These are phyloP conservation scores for Epichloe sibirici DNA, from an alignment of 2,329 filamentous ascomycete species.

Conservation along the genomic window DNA sequence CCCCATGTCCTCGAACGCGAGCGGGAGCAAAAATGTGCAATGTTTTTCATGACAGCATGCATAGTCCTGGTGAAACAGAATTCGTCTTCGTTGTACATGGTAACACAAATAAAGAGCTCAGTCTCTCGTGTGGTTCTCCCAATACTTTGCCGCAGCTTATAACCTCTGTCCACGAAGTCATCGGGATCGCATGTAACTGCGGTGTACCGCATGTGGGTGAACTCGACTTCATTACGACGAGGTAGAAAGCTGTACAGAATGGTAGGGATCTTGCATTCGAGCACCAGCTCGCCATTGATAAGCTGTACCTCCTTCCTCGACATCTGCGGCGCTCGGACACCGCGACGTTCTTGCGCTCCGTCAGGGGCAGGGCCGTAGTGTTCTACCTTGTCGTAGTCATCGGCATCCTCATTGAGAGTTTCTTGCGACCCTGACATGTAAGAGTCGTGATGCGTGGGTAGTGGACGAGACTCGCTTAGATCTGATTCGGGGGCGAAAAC, in stretches of 20 bases:
- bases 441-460: slow-evolving; percentile 40
- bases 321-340: slow-evolving; percentile 78
- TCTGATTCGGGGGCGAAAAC: slow-evolving; percentile 56
- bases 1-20: slow-evolving; percentile 93
- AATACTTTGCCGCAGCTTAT: slow-evolving; percentile 86
- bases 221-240: slow-evolving; percentile 83
- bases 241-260: slow-evolving; percentile 96
- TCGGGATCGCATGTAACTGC: slow-evolving; percentile 97
- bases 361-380: slow-evolving; percentile 81
- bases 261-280: slow-evolving; percentile 98
- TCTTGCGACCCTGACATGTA: slow-evolving; percentile 42
- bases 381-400: slow-evolving; percentile 47
- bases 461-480: slow-evolving; percentile 38
- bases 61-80: slow-evolving; percentile 94
- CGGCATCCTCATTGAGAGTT: slow-evolving; percentile 37
- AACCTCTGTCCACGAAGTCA: slow-evolving; percentile 78
- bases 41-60: slow-evolving; percentile 98
- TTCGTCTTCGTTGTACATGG: slow-evolving; percentile 99
- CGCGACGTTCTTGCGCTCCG: slow-evolving; percentile 76
- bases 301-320: slow-evolving; percentile 87
- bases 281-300: slow-evolving; percentile 92
- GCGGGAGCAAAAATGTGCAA: slow-evolving; percentile 88
- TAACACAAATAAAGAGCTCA: slow-evolving; percentile 91
- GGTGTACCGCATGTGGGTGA: slow-evolving; percentile 97
- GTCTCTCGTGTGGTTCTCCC: slow-evolving; percentile 76